phyloP scores from a whole-genome alignment of 2,329 filamentous ascomycete genomes.

The Zymoseptoria crescenta region DNA sequence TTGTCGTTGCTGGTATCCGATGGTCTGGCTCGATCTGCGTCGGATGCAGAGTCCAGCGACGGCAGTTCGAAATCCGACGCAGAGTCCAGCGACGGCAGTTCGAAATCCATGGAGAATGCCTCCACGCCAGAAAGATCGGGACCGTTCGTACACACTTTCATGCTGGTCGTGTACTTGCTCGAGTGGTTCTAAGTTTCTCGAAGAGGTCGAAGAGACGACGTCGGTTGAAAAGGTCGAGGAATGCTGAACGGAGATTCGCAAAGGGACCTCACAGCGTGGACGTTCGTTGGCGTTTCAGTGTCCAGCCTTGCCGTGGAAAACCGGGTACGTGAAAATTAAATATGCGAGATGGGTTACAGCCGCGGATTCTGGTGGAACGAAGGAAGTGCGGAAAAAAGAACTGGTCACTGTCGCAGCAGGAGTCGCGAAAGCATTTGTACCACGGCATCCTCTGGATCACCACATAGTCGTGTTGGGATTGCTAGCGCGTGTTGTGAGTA shows the following conservation, averaged over 20 bases:
- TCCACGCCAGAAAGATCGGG: not conserved
- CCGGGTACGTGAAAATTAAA: not conserved
- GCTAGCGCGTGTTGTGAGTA: slow-evolving; percentile 6
- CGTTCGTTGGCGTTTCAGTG: not conserved
- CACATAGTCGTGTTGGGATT: slow-evolving; percentile 7
- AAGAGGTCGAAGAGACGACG: not conserved
- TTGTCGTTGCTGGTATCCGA: slow-evolving; percentile 10
- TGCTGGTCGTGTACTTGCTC: not conserved
- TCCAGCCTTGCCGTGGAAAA: not conserved
- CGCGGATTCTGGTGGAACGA: not conserved
- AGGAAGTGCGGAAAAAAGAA: not conserved
- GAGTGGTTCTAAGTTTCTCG: not conserved
- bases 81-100: not conserved
- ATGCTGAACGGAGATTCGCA: not conserved
- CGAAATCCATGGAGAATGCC: not conserved
- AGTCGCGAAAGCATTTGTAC: slow-evolving; percentile 6
- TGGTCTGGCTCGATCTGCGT: slow-evolving; percentile 1
- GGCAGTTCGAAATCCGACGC: slow-evolving; percentile 1
- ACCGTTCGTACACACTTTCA: not conserved
- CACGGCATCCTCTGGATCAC: not conserved
- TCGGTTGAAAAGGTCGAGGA: not conserved
- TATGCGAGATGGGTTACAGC: not conserved
- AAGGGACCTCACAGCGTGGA: not conserved
- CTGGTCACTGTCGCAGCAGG: not conserved
- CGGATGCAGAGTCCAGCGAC: slow-evolving; percentile 2